Percentiles rank a stretch among this genome's conserved stretches.
Evolutionary conservation across 805 yeast species (phyloP).

Genomic region (Schizosaccharomyces cryophilus): DNA sequence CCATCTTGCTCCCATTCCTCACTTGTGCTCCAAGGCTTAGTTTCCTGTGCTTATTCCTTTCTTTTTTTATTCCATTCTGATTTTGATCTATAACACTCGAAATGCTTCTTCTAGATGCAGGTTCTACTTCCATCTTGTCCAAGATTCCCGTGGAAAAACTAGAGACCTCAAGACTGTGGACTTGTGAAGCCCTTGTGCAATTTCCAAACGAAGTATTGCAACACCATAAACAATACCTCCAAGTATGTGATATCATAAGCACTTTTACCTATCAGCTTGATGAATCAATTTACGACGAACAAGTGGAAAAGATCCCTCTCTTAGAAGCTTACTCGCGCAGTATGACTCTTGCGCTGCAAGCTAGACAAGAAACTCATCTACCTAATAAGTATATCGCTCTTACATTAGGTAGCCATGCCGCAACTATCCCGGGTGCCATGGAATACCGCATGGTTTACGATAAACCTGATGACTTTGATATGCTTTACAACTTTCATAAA

Average conservation of each 20-base stretch:
- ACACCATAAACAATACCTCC: background rate
- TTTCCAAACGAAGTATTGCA: background rate
- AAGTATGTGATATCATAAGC: background rate
- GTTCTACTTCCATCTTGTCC: background rate
- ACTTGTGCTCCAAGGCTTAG: no score
- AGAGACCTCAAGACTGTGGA: background rate
- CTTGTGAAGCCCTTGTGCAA: background rate
- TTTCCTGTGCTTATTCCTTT: background rate
- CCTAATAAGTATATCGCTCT: background rate
- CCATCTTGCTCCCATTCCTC: no score
- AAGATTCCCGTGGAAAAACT: background rate
- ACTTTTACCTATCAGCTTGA: background rate
- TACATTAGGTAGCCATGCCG: background rate
- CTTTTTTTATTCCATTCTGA: background rate
- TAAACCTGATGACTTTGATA: background rate
- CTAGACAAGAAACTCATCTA: background rate
- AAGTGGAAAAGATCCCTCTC: background rate
- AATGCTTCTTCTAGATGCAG: background rate
- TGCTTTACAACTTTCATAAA: background rate
- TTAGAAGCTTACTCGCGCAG: background rate
- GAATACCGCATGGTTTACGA: conserved; percentile 1
- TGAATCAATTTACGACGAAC: background rate
- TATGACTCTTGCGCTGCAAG: background rate
- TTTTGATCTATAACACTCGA: no score
- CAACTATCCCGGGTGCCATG: background rate